These are phyloP conservation scores for Wickerhamomyces canadensis DNA, from an alignment of 805 yeast genomes.

Conservation along the genomic window DNA sequence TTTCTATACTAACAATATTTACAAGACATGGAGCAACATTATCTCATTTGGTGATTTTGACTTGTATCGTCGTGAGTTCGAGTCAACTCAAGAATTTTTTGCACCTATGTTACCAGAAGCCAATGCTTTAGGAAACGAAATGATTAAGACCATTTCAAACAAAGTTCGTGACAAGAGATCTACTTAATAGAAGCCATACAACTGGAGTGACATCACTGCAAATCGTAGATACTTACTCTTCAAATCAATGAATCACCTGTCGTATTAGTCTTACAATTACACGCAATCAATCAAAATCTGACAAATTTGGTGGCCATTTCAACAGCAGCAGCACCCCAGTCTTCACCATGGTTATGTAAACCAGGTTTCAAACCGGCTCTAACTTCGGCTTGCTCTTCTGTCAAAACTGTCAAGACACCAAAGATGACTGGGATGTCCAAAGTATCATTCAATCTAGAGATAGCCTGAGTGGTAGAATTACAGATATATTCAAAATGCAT, in stretches of 20 bases:
- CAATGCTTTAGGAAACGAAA: slow-evolving; percentile 82
- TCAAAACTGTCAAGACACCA: slow-evolving; percentile 88
- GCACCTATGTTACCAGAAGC: slow-evolving; percentile 86
- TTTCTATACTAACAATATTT: slow-evolving; percentile 2
- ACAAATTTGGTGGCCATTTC: slow-evolving; percentile 69
- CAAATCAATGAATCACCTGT: no score
- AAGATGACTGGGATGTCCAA: slow-evolving; percentile 78
- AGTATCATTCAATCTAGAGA: slow-evolving; percentile 76
- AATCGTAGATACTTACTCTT: no score
- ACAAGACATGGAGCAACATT: slow-evolving; percentile 69
- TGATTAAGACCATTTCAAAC: slow-evolving; percentile 74
- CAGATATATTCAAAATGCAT: slow-evolving; percentile 98
- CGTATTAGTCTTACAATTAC: no score
- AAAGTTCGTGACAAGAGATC: slow-evolving; percentile 13
- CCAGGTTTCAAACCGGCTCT: slow-evolving; percentile 84
- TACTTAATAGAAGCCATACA: no score
- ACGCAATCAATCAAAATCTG: background rate
- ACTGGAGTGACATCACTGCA: no score
- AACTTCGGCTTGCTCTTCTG: slow-evolving; percentile 88
- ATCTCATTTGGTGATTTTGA: slow-evolving; percentile 72
- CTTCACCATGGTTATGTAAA: slow-evolving; percentile 94
- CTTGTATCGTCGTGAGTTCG: slow-evolving; percentile 67
- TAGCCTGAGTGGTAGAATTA: slow-evolving; percentile 77
- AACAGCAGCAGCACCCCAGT: slow-evolving; percentile 99
- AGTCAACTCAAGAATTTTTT: slow-evolving; percentile 77